A percentile compares a stretch with the other conserved stretches of the same genome.
These are phyloP conservation scores for Chaetomium sp. DNA, from an alignment of 2,329 filamentous ascomycete genomes.

Conservation along the genomic window DNA sequence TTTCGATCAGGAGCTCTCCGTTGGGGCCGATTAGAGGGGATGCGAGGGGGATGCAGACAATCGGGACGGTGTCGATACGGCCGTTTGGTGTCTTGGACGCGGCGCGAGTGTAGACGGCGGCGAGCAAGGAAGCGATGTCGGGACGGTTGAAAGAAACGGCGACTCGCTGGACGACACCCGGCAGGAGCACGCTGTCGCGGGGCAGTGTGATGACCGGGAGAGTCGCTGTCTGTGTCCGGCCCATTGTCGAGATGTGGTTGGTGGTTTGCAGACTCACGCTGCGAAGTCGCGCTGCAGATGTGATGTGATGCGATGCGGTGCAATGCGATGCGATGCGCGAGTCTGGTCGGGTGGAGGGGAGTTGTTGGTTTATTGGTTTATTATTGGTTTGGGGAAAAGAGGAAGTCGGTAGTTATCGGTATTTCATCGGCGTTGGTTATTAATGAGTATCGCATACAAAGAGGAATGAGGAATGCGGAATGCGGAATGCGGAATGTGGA, in stretches of 20 bases:
- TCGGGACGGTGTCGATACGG: slow-evolving; percentile 67
- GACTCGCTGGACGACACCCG: slow-evolving; percentile 82
- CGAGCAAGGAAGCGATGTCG: slow-evolving; percentile 86
- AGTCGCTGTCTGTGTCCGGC: slow-evolving; percentile 46
- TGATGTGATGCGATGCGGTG: not conserved
- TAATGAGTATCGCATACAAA: not conserved
- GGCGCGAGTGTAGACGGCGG: slow-evolving; percentile 78
- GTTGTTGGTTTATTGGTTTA: not conserved
- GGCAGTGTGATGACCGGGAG: slow-evolving; percentile 83
- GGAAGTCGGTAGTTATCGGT: not conserved
- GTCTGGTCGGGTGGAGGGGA: not conserved
- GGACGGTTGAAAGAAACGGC: slow-evolving; percentile 76
- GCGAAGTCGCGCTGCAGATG: not conserved
- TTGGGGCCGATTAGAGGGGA: slow-evolving; percentile 73
- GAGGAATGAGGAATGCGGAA: too few relatives aligned
- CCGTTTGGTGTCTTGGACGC: slow-evolving; percentile 67
- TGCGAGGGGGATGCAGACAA: slow-evolving; percentile 84
- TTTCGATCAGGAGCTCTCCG: slow-evolving; percentile 74
- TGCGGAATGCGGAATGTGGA: too few relatives aligned
- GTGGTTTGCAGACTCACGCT: not conserved
- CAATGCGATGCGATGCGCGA: not conserved
- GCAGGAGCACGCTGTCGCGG: slow-evolving; percentile 78
- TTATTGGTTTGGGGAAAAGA: not conserved
- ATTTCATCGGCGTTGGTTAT: not conserved
- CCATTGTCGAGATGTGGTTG: slow-evolving; percentile 31